Conservation (phyloP, 371 early-diverging fungal genomes). For the Mortierella sp. region DNA sequence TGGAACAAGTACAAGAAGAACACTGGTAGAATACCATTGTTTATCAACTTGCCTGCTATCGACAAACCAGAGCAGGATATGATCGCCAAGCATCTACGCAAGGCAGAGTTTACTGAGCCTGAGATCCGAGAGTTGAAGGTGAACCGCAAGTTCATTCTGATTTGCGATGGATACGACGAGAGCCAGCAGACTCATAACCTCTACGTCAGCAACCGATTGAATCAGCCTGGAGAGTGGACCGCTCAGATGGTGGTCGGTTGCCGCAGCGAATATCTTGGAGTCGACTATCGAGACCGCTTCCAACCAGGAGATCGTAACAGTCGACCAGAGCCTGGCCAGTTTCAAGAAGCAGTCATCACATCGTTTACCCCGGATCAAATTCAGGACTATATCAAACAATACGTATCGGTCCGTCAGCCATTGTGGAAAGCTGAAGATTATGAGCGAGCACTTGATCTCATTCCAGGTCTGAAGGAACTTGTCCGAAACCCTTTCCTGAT, state of each 20-base stretch:
- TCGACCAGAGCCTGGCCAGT: neutral
- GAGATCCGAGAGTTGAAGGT: neutral
- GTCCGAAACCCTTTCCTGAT: slow-evolving; percentile 13
- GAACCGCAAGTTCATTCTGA: neutral
- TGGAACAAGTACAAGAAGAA: slow-evolving; percentile 4
- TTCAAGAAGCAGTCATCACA: slow-evolving; percentile 4
- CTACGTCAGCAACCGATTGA: neutral
- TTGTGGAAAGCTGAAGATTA: neutral
- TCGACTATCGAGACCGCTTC: slow-evolving; percentile 1
- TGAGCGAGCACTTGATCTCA: neutral
- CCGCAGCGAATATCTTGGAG: slow-evolving; percentile 3
- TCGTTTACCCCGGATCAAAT: slow-evolving; percentile 4
- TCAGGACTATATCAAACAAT: neutral
- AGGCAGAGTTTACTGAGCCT: neutral
- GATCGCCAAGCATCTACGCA: neutral
- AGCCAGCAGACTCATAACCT: neutral
- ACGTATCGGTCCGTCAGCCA: neutral
- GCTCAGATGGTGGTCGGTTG: neutral
- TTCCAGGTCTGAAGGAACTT: slow-evolving; percentile 6
- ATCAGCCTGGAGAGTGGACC: neutral
- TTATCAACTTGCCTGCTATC: neutral
- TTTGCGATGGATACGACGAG: slow-evolving; percentile 1
- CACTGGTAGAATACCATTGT: neutral
- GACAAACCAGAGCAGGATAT: neutral
- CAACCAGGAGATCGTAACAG: neutral